These are phyloP conservation scores for Amniculicola lignicola DNA, from an alignment of 495 filamentous ascomycete species.

Conservation along the genomic window DNA sequence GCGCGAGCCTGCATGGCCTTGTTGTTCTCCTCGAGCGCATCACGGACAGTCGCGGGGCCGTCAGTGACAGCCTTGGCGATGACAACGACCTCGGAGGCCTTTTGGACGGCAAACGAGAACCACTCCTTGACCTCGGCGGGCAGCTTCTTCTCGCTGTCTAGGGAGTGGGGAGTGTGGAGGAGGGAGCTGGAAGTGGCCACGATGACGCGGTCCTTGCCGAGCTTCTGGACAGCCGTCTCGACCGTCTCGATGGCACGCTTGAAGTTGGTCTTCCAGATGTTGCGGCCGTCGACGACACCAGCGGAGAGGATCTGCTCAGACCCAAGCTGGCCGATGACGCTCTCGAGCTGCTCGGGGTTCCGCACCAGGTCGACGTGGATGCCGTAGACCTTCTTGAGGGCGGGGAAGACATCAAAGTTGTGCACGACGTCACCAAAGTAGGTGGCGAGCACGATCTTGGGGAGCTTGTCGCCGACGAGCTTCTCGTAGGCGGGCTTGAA, in stretches of 20 bases:
- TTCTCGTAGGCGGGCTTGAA: conserved; percentile 98
- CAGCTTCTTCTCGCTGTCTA: conserved; percentile 95
- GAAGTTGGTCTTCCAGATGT: conserved; percentile 99
- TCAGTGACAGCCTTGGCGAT: conserved; percentile 96
- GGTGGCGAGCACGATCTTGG: conserved; percentile 81
- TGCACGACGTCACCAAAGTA: conserved; percentile 99
- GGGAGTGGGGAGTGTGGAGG: conserved; percentile 95
- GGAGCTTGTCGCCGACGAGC: conserved; percentile 73
- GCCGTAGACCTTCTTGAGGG: conserved; percentile 66
- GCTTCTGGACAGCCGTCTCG: conserved; percentile 83
- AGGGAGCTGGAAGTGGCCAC: conserved; percentile 95
- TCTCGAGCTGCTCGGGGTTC: conserved; percentile 91
- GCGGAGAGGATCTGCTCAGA: conserved; percentile 83
- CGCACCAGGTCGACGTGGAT: conserved; percentile 95
- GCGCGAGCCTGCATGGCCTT: conserved; percentile 84
- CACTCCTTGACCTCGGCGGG: conserved; percentile 88
- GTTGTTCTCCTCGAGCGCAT: conserved; percentile 88
- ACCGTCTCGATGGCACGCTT: conserved; percentile 83
- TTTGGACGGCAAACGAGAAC: conserved; percentile 98
- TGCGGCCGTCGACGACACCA: conserved; percentile 96
- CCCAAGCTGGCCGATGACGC: conserved; percentile 71
- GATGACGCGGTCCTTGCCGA: conserved; percentile 93
- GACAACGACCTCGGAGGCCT: conserved; percentile 82
- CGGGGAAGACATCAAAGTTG: conserved; percentile 84
- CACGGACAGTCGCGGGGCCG: conserved; percentile 78